Conservation (phyloP, 768 basidiomycete genomes). For the Zangia roseola region DNA sequence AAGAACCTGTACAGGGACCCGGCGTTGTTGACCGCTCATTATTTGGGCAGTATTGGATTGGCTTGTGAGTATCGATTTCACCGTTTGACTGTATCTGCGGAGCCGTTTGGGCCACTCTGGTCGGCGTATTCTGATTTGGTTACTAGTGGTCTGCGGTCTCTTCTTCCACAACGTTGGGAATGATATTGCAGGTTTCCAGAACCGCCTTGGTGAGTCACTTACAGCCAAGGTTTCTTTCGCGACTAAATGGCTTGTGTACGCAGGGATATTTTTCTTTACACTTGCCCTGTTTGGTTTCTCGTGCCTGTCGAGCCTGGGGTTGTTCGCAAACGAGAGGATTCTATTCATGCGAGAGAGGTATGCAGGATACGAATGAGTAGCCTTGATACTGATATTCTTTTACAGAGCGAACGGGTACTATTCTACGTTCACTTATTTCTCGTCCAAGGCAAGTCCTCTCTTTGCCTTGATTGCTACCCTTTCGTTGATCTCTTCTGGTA, state of each 20-base stretch:
- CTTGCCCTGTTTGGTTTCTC: slow-evolving; percentile 97
- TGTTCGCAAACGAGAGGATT: slow-evolving; percentile 94
- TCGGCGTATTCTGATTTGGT: background rate
- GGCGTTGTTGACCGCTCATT: slow-evolving; percentile 87
- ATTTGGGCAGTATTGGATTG: slow-evolving; percentile 76
- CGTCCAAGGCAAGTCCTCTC: slow-evolving; percentile 67
- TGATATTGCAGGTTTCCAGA: slow-evolving; percentile 97
- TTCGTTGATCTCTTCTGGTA: slow-evolving; percentile 25
- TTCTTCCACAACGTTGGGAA: slow-evolving; percentile 89
- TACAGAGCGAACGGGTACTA: slow-evolving; percentile 95
- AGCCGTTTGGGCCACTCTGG: background rate
- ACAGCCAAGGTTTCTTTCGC: background rate
- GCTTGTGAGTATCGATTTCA: slow-evolving; percentile 58
- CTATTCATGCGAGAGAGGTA: slow-evolving; percentile 98
- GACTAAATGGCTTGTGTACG: background rate
- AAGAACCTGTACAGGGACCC: slow-evolving; percentile 98
- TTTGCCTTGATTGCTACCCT: background rate
- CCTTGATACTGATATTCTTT: background rate
- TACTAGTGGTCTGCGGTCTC: slow-evolving; percentile 82
- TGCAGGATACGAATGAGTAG: slow-evolving; percentile 12
- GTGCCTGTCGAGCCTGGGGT: slow-evolving; percentile 86
- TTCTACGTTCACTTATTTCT: slow-evolving; percentile 93
- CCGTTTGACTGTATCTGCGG: background rate
- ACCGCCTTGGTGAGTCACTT: slow-evolving; percentile 65
- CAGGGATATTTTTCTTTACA: slow-evolving; percentile 95